Evolutionary conservation across 805 yeast genomes (phyloP).

Genomic region (Cephaloascus fragrans): DNA sequence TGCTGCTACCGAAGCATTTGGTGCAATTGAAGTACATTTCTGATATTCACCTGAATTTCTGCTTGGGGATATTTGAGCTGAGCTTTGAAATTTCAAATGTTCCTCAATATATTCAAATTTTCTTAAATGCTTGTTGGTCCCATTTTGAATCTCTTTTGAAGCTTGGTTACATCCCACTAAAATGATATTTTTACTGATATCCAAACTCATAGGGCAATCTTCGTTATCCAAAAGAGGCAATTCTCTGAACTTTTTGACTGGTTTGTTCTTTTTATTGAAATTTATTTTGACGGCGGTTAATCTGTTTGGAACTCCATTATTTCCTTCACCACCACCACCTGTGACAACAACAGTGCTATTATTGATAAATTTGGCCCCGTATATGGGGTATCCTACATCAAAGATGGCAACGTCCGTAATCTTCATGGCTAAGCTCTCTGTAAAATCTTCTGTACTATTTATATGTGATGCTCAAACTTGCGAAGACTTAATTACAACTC

Average conservation of each 20-base stretch:
- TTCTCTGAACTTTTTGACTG: constrained; percentile 53
- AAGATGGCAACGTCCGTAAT: constrained; percentile 23
- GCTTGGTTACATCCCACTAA: constrained; percentile 73
- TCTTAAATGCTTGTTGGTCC: constrained; percentile 62
- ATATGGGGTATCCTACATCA: constrained; percentile 65
- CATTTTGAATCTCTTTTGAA: constrained; percentile 44
- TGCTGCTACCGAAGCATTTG: constrained; percentile 55
- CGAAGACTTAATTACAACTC: no score
- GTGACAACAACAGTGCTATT: constrained; percentile 56
- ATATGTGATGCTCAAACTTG: no score
- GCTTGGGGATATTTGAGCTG: constrained; percentile 48
- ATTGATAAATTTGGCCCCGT: constrained; percentile 64
- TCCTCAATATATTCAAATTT: constrained; percentile 53
- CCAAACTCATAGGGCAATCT: constrained; percentile 85
- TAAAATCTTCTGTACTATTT: background rate
- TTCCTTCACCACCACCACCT: constrained; percentile 97
- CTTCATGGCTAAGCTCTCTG: constrained; percentile 12
- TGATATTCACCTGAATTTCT: constrained; percentile 47
- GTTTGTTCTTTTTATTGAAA: constrained; percentile 35
- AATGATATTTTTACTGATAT: constrained; percentile 38
- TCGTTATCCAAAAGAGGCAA: constrained; percentile 51
- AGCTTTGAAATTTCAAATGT: constrained; percentile 49
- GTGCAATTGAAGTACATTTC: constrained; percentile 48
- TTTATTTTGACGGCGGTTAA: constrained; percentile 56
- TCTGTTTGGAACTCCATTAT: constrained; percentile 80